Percentiles rank a stretch among this genome's conserved stretches.
Evolutionary conservation across 1,139 yeast species (phyloP).

Genomic region (Yamadazyma membranifaciens): DNA sequence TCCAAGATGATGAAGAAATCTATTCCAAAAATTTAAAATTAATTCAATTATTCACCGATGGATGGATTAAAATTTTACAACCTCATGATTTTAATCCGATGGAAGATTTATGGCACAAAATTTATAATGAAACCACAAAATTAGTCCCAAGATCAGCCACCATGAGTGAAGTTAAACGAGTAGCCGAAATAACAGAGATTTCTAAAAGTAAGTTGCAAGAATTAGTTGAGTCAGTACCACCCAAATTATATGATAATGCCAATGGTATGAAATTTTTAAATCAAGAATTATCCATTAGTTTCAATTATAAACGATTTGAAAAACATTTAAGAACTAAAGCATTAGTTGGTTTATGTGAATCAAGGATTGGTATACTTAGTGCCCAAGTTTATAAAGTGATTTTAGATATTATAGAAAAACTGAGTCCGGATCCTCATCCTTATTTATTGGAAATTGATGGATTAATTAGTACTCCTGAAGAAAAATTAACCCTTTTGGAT

Average conservation of each 20-base stretch:
- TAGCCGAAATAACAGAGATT: conserved; percentile 60
- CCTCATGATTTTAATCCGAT: conserved; percentile 44
- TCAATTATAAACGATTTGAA: conserved; percentile 66
- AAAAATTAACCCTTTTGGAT: conserved; percentile 25
- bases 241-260: conserved; percentile 28
- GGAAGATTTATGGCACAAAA: conserved; percentile 55
- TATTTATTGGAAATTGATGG: conserved; percentile 35
- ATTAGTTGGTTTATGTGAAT: conserved; percentile 59
- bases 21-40: conserved; percentile 35
- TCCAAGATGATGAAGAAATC: conserved; percentile 25
- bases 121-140: conserved; percentile 51
- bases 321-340: conserved; percentile 66
- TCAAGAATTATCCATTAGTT: conserved; percentile 52
- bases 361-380: conserved; percentile 69
- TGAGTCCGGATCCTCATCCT: conserved; percentile 42
- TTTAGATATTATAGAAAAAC: conserved; percentile 57
- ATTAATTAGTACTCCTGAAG: conserved; percentile 42
- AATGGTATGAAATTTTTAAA: conserved; percentile 43
- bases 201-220: conserved; percentile 48
- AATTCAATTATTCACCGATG: conserved; percentile 49
- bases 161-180: conserved; percentile 59
- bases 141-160: conserved; percentile 52
- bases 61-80: conserved; percentile 51
- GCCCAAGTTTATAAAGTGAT: conserved; percentile 64
- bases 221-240: conserved; percentile 31